A percentile compares a stretch with the other conserved stretches of the same genome.
Evolutionary conservation across 352 stramenopile genomes (phyloP).

Genomic region (Phytophthora tentaculata): DNA sequence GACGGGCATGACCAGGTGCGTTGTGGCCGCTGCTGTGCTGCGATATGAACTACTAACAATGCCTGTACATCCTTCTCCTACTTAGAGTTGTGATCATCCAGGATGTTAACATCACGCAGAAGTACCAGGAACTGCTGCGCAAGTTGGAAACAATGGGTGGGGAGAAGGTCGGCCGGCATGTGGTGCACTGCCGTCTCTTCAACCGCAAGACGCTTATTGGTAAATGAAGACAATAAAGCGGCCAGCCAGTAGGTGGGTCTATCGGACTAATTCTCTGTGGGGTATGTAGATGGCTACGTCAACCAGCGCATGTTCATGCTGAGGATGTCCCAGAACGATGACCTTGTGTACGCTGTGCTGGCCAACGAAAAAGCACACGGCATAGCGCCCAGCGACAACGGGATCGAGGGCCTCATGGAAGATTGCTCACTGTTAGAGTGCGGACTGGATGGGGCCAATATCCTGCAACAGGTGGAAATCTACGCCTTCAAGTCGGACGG

Average conservation of each 20-base stretch:
- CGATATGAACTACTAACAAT: slow-evolving; percentile 7
- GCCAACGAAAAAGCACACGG: slow-evolving; percentile 79
- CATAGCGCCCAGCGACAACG: slow-evolving; percentile 68
- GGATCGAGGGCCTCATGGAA: slow-evolving; percentile 71
- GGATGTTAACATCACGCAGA: slow-evolving; percentile 81
- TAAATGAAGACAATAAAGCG: slow-evolving; percentile 21
- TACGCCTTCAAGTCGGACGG: slow-evolving; percentile 90
- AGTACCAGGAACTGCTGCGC: slow-evolving; percentile 89
- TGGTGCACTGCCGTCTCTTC: slow-evolving; percentile 89
- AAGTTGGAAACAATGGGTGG: slow-evolving; percentile 85
- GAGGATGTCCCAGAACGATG: slow-evolving; percentile 89
- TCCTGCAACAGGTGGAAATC: slow-evolving; percentile 90
- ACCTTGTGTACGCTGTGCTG: slow-evolving; percentile 85
- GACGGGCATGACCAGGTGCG: slow-evolving; percentile 79
- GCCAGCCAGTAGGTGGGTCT: background rate
- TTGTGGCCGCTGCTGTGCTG: background rate
- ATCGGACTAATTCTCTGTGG: slow-evolving; percentile 4
- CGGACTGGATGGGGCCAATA: slow-evolving; percentile 83
- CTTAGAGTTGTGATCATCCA: slow-evolving; percentile 82
- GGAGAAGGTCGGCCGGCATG: slow-evolving; percentile 77
- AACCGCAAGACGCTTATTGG: slow-evolving; percentile 82
- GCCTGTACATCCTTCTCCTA: background rate
- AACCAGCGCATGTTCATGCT: slow-evolving; percentile 93
- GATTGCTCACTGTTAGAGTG: slow-evolving; percentile 86
- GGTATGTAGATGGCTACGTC: slow-evolving; percentile 65